A percentile compares a stretch with the other conserved stretches of the same genome.
phyloP scores from a whole-genome alignment of 768 basidiomycete genomes.

The Psilocybe tampanensis region DNA sequence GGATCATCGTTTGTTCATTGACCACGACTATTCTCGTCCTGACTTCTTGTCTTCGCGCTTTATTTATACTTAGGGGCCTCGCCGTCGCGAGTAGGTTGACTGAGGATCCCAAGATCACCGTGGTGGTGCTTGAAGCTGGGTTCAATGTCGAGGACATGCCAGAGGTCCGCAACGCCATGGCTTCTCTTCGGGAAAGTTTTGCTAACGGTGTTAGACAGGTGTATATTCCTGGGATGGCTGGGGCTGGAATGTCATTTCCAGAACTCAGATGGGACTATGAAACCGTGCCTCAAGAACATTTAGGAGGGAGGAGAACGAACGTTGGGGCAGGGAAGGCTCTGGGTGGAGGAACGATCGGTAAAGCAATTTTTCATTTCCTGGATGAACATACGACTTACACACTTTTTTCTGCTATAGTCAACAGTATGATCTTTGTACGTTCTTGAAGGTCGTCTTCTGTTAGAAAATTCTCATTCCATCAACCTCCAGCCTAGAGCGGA shows the following conservation, averaged over 20 bases:
- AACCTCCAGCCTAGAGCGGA: conserved; percentile 30
- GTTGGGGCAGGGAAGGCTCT: conserved; percentile 48
- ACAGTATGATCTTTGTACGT: conserved; percentile 42
- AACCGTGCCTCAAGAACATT: conserved; percentile 44
- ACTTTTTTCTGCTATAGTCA: conserved; percentile 32
- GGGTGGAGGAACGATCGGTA: conserved; percentile 56
- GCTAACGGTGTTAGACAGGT: conserved; percentile 18
- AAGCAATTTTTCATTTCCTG: conserved; percentile 1
- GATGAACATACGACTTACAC: neutral
- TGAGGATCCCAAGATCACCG: conserved; percentile 30
- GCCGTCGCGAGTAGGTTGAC: conserved; percentile 37
- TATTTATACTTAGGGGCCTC: conserved; percentile 24
- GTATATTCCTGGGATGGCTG: conserved; percentile 32
- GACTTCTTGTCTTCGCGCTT: neutral
- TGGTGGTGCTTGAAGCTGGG: conserved; percentile 42
- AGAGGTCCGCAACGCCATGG: conserved; percentile 28
- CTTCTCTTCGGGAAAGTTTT: no score
- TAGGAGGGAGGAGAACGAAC: conserved; percentile 38
- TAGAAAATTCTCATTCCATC: neutral
- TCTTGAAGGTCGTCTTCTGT: neutral
- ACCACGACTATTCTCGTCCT: neutral
- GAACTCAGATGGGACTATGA: conserved; percentile 53
- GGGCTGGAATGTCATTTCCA: conserved; percentile 31
- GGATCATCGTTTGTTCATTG: conserved; percentile 1
- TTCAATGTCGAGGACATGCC: conserved; percentile 33